Evolutionary conservation across 305 asterid species (phyloP), one percentile per base, ranked within the genome.

Genomic region (Fraxinus platypoda): DNA sequence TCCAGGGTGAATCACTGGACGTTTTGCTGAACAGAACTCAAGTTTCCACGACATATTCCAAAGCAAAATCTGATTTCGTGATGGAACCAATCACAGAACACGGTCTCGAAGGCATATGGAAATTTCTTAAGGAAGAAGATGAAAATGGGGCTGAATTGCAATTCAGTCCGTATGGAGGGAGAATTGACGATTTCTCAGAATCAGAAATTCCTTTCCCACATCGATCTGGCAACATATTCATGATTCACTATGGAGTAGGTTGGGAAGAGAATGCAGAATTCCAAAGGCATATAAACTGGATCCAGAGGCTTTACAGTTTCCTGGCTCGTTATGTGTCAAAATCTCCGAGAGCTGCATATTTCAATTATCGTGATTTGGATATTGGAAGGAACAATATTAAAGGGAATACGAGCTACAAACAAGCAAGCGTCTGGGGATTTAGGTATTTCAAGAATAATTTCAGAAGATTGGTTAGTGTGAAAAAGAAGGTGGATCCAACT

Each of bases 351-450:
- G 80, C 23, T 0, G 88, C 88, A 21, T 84, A 86, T 49, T 54
- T 86, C 21, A 86, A 86, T 9, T 88, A 84, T 38, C 83, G 87
- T 57, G 91, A 88, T 83, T 85, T 88, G 28, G 91, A 88, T 23
- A 57, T 88, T 78, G 90, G 88, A 7, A 78, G 62, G 68, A 81
- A 8, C 83, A 66, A 62, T 79, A 43, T 43, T 43, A 71, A 4
- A 46, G 83, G 84, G 11, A 78, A 74, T 1, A 86, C 83, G 9
- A 86, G 83, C 33, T 86, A 86, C 76, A 28, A 19, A 13, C 72
- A 75, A 33, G 91, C 91, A 6, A 79, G 81, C 19, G 43, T 80
- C 34, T 88, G 88, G 89, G 89, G 89, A 3, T 8, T 3, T 33
- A 33, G 35, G 35, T 87, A 87, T 52, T 87, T 80, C 41, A 79